A percentile compares a stretch with the other conserved stretches of the same genome.
Conservation (phyloP, 2,329 filamentous ascomycete species). For the Calonectria pauciramosa region DNA sequence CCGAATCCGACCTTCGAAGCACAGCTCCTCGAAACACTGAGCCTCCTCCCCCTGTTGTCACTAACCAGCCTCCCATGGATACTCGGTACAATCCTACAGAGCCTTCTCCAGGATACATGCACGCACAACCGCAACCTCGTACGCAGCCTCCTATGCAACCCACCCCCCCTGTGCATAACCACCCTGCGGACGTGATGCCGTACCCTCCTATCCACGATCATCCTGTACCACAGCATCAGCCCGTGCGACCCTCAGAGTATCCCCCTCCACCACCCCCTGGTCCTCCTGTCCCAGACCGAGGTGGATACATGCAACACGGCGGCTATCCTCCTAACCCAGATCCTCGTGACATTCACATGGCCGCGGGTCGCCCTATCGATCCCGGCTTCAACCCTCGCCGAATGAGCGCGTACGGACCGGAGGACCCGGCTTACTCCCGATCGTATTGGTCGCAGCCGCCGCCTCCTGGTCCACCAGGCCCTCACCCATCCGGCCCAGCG, state of each 20-base stretch:
- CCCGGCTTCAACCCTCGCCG: constrained; percentile 49
- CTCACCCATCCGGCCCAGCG: constrained; percentile 38
- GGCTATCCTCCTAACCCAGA: constrained; percentile 47
- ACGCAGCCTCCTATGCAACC: constrained; percentile 42
- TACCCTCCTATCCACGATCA: constrained; percentile 47
- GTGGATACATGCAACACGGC: constrained; percentile 47
- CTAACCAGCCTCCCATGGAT: constrained; percentile 40
- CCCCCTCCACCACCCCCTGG: constrained; percentile 43
- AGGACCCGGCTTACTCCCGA: constrained; percentile 48
- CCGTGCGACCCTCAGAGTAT: constrained; percentile 47
- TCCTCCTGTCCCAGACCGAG: constrained; percentile 40
- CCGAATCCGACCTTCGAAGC: constrained; percentile 34
- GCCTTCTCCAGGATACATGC: constrained; percentile 42
- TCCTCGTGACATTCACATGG: constrained; percentile 47
- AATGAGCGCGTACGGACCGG: constrained; percentile 49
- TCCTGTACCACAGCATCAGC: constrained; percentile 40
- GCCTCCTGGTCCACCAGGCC: constrained; percentile 45
- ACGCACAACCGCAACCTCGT: constrained; percentile 42
- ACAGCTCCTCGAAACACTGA: constrained; percentile 43
- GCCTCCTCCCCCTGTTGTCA: constrained; percentile 33
- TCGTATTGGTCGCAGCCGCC: constrained; percentile 53
- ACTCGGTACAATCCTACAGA: constrained; percentile 43
- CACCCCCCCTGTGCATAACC: constrained; percentile 39
- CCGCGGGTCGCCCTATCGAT: constrained; percentile 49
- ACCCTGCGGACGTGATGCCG: constrained; percentile 38